phyloP scores from a whole-genome alignment of 73 alveolate genomes.

The Tetrahymena borealis region DNA sequence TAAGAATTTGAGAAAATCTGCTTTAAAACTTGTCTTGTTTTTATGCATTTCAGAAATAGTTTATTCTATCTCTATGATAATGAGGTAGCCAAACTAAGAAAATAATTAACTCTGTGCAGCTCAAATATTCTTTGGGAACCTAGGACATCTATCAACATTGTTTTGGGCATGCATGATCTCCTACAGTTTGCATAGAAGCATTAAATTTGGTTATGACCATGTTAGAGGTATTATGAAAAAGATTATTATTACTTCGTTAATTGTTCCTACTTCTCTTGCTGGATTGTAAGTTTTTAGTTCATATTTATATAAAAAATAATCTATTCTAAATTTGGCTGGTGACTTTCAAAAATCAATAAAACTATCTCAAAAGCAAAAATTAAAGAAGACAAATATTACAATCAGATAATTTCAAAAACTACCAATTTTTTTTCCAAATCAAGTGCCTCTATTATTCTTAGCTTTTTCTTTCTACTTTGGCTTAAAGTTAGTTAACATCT shows the following conservation, averaged over 20 bases:
- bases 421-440: no score
- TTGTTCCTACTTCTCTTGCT: neutral
- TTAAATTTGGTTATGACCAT: neutral
- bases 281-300: neutral
- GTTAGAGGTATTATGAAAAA: neutral
- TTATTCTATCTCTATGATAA: neutral
- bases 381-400: no score
- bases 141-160: neutral
- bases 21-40: neutral
- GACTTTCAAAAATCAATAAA: no score
- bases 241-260: neutral
- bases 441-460: no score
- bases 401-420: no score
- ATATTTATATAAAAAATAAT: neutral
- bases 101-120: neutral
- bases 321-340: no score
- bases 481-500: no score
- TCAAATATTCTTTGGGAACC: neutral
- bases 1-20: neutral
- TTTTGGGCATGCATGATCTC: neutral
- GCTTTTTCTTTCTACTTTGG: no score
- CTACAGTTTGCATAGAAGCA: neutral
- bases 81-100: neutral
- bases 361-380: no score
- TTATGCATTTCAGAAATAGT: neutral